phyloP scores from a whole-genome alignment of 2,329 filamentous ascomycete species.

The Paecilomyces niveus region DNA sequence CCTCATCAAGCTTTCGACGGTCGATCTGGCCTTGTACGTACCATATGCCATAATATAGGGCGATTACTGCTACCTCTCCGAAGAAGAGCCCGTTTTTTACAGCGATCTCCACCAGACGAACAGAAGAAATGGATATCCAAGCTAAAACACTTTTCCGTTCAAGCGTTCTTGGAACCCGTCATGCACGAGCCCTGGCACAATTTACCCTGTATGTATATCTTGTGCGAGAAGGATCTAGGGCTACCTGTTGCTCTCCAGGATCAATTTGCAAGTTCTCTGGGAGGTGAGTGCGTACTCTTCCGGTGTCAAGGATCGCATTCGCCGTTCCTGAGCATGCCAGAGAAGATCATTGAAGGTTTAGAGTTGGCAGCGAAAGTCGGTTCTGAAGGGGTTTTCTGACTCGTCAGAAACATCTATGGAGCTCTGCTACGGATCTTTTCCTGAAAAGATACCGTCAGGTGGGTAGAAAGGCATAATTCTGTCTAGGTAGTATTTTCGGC shows the following conservation, averaged over 20 bases:
- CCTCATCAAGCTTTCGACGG: not conserved
- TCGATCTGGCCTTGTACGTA: not conserved
- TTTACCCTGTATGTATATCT: slow-evolving; percentile 21
- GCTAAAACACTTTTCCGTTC: slow-evolving; percentile 13
- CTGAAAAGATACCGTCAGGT: too few species aligned
- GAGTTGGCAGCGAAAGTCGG: slow-evolving; percentile 13
- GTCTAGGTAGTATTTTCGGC: too few species aligned
- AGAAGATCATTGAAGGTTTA: slow-evolving; percentile 24
- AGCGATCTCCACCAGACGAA: slow-evolving; percentile 14
- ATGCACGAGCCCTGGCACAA: slow-evolving; percentile 20
- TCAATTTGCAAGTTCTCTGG: not conserved
- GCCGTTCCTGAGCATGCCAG: slow-evolving; percentile 27
- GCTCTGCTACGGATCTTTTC: not conserved
- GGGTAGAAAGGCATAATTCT: too few species aligned
- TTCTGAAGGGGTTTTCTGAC: not conserved
- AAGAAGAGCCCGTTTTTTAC: slow-evolving; percentile 11
- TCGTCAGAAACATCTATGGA: not conserved
- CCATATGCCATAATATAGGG: not conserved
- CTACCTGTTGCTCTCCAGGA: slow-evolving; percentile 4
- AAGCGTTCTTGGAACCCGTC: slow-evolving; percentile 11
- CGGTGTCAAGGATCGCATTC: slow-evolving; percentile 25
- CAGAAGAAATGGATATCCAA: slow-evolving; percentile 9
- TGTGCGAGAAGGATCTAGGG: slow-evolving; percentile 24
- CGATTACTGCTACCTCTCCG: not conserved
- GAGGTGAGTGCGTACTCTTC: slow-evolving; percentile 4